Evolutionary conservation across 169 alveolate genomes (phyloP).

Genomic region (Cryptosporidium parvum): DNA sequence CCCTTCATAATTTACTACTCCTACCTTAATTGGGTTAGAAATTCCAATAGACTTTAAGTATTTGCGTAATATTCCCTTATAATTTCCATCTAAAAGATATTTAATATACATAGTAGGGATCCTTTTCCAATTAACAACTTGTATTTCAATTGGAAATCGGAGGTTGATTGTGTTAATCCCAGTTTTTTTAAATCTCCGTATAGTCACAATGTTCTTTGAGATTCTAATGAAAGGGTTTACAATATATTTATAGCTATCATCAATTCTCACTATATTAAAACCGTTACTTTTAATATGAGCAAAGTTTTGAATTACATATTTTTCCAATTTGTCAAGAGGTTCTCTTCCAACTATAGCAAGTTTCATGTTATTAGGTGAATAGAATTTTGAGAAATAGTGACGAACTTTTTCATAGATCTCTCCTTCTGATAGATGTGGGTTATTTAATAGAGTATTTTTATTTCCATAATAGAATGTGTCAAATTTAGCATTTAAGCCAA

Average conservation of each 20-base stretch:
- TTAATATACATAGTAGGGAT: conserved; percentile 34
- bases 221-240: conserved; percentile 35
- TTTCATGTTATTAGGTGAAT: conserved; percentile 47
- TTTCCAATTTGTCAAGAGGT: conserved; percentile 26
- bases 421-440: conserved; percentile 23
- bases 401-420: conserved; percentile 39
- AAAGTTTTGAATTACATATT: conserved; percentile 36
- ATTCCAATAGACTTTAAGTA: conserved; percentile 21
- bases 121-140: conserved; percentile 16
- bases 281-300: conserved; percentile 18
- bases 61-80: conserved; percentile 22
- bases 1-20: conserved; percentile 11
- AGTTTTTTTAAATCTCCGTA: conserved; percentile 1
- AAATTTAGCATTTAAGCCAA: background rate
- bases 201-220: conserved; percentile 7
- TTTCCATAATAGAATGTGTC: conserved; percentile 17
- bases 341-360: conserved; percentile 54
- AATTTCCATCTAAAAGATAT: conserved; percentile 33
- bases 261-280: background rate
- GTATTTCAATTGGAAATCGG: conserved; percentile 50
- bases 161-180: conserved; percentile 13
- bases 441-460: conserved; percentile 31
- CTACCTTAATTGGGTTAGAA: conserved; percentile 1
- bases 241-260: conserved; percentile 35
- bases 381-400: conserved; percentile 29